Evolutionary conservation across 2,329 filamentous ascomycete genomes (phyloP).

Genomic region (Aspergillus thermomutatus): DNA sequence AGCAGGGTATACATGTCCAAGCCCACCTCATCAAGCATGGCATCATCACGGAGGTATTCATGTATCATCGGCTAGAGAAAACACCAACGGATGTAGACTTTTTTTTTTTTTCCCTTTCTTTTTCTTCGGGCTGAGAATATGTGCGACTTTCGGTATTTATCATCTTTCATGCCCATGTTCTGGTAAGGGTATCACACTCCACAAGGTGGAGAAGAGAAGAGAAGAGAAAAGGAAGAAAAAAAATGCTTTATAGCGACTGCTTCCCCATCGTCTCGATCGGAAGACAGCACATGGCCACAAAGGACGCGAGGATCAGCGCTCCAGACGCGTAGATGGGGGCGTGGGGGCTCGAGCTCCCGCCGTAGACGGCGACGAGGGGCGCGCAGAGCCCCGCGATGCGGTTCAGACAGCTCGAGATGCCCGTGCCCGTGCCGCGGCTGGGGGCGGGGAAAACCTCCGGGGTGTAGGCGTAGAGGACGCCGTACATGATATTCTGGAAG

Average conservation of each 20-base stretch:
- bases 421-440: conserved; percentile 53
- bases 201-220: background rate
- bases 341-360: conserved; percentile 34
- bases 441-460: conserved; percentile 58
- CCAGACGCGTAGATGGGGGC: conserved; percentile 46
- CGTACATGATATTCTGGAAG: conserved; percentile 57
- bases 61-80: background rate
- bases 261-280: conserved; percentile 48
- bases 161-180: background rate
- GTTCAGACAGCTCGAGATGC: conserved; percentile 46
- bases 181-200: background rate
- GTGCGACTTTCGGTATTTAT: no score
- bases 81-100: background rate
- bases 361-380: conserved; percentile 45
- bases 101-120: background rate
- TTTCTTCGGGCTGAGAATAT: background rate
- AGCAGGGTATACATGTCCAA: background rate
- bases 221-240: background rate
- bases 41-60: background rate
- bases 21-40: background rate
- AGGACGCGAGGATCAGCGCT: conserved; percentile 43
- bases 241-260: conserved; percentile 33
- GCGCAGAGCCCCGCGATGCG: conserved; percentile 44
- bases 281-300: conserved; percentile 43
- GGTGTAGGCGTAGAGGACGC: conserved; percentile 57